Base-by-base conservation (phyloP, 2,329 filamentous ascomycete genomes). In the Graphiopsis chlorocephala region DNA sequence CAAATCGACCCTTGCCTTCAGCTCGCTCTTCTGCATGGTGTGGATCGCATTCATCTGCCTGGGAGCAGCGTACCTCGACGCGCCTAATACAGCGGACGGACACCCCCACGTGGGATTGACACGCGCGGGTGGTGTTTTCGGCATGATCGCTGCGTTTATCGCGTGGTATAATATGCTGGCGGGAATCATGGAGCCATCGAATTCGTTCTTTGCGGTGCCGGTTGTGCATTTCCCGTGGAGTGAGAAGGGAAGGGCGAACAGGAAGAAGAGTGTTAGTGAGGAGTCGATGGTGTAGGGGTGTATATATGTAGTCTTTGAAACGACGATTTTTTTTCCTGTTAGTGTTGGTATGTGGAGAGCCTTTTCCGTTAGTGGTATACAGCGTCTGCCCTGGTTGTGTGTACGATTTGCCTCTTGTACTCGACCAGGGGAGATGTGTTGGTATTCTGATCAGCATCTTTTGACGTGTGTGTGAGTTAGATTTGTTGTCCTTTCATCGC, bases 1-100 rank as follows among this genome's bases (percentile, higher is more conserved):
- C 61, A 85, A 86, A 67, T 93, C 90, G 14, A 92, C 90, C 52
- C 82, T 93, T 71, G 90, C 90, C 70, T 93, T 93, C 84, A 92
- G 90, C 82, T 72, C 83, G 26, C 84, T 94, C 31, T 93, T 94
- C 84, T 86, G 93, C 78, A 87, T 85, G 65, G 88, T 94, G 65
- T 72, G 65, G 90, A 92, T 77, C 72, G 38, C 61, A 1, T 63
- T 63, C 61, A 57, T 63, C 35, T 58, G 35, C 38, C 61, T 63
- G 11, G 61, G 61, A 17, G 29, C 25, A 8, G 61, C 48, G 7
- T 63, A 63, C 29, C 61, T 63, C n/a, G 60, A 62, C 20, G 60
- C 60, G 15, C 92, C 35, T 85, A 72, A 1, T 65, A 65, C 12
- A 7, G 76, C 82, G 58, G 67, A 63, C 6, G 53, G 57, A 33